Conservation (phyloP, 768 basidiomycete genomes). For the Lactifluus pinguis region DNA sequence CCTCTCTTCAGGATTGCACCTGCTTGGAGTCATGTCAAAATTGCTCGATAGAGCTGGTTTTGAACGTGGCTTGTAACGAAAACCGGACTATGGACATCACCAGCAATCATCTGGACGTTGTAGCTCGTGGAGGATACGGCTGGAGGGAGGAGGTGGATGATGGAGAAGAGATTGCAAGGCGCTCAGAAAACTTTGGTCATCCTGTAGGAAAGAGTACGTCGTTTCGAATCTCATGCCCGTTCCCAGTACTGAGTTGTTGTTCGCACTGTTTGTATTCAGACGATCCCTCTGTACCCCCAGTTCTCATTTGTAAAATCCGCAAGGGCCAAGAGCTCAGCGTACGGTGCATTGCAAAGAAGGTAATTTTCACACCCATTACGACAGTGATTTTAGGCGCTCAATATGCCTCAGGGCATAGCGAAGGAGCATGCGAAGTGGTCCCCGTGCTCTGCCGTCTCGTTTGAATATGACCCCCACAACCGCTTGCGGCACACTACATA, state of each 20-base stretch:
- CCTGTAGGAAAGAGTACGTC: conserved; percentile 80
- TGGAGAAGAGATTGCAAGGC: conserved; percentile 68
- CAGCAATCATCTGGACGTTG: conserved; percentile 70
- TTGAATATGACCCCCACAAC: conserved; percentile 98
- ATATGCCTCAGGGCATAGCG: conserved; percentile 69
- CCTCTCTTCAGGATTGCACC: conserved; percentile 67
- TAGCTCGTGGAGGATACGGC: conserved; percentile 26
- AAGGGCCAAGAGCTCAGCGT: conserved; percentile 88
- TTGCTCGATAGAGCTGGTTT: conserved; percentile 74
- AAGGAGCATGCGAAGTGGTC: conserved; percentile 99
- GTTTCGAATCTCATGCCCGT: not conserved
- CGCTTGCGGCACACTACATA: conserved; percentile 91
- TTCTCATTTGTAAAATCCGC: conserved; percentile 84
- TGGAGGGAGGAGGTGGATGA: conserved; percentile 34
- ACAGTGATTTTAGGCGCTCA: not conserved
- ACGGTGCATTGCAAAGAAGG: conserved; percentile 89
- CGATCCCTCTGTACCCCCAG: conserved; percentile 52
- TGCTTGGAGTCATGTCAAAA: conserved; percentile 77
- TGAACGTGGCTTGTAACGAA: conserved; percentile 71
- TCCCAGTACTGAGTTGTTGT: conserved; percentile 7
- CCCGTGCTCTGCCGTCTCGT: conserved; percentile 87
- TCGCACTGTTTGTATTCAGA: conserved; percentile 30
- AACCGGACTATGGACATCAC: conserved; percentile 73
- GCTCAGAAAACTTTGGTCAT: conserved; percentile 65
- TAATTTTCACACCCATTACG: conserved; percentile 25